Conservation (phyloP, 2,329 filamentous ascomycete species). For the Westerdykella sp. region DNA sequence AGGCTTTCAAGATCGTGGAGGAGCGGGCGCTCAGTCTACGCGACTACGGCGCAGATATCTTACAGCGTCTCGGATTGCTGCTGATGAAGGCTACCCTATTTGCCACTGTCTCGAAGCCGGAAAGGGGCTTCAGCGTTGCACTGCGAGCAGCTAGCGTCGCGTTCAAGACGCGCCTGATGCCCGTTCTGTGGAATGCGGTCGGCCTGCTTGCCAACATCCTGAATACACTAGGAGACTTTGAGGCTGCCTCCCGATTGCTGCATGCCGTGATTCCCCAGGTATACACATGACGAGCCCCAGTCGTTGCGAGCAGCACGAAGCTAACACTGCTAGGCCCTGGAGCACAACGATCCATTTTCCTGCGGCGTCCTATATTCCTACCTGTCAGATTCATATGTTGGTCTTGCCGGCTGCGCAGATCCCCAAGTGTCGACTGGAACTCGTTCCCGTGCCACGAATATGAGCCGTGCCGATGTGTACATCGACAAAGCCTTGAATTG, state of each 20-base stretch:
- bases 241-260: slow-evolving; percentile 58
- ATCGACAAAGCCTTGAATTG: slow-evolving; percentile 33
- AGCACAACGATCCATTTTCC: slow-evolving; percentile 59
- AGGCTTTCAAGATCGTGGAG: slow-evolving; percentile 52
- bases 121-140: slow-evolving; percentile 70
- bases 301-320: not conserved
- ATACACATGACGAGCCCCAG: slow-evolving; percentile 5
- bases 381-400: slow-evolving; percentile 73
- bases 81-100: slow-evolving; percentile 67
- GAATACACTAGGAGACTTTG: slow-evolving; percentile 63
- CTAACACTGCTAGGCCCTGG: slow-evolving; percentile 44
- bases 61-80: slow-evolving; percentile 64
- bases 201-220: slow-evolving; percentile 63
- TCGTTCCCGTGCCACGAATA: slow-evolving; percentile 14
- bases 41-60: slow-evolving; percentile 55
- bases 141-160: slow-evolving; percentile 70
- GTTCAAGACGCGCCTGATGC: slow-evolving; percentile 61
- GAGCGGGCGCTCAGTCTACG: slow-evolving; percentile 46
- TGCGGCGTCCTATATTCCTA: slow-evolving; percentile 62
- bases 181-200: slow-evolving; percentile 66
- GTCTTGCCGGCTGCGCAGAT: slow-evolving; percentile 55
- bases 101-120: slow-evolving; percentile 59
- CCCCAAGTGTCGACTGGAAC: slow-evolving; percentile 7
- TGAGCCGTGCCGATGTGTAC: slow-evolving; percentile 30
- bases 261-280: slow-evolving; percentile 67